A percentile compares a stretch with the other conserved stretches of the same genome.
phyloP scores from a whole-genome alignment of 805 yeast species.

The Wilhelminamyces savonicus region DNA sequence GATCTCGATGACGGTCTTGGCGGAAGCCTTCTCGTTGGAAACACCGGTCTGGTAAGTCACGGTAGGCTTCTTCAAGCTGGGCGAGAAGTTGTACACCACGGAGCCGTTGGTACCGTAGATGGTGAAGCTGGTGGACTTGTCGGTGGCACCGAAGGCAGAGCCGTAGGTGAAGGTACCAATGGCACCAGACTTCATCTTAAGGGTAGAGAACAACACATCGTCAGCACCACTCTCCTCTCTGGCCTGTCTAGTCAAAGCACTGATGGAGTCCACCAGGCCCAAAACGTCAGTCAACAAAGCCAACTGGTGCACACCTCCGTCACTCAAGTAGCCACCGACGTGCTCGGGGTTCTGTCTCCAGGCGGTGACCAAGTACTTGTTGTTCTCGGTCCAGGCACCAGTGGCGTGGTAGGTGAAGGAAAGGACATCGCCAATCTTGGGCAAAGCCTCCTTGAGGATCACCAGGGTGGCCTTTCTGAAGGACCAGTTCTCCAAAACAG shows the following conservation, averaged over 20 bases:
- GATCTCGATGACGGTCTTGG: slow-evolving; percentile 32
- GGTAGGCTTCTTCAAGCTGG: slow-evolving; percentile 32
- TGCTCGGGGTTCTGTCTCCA: slow-evolving; percentile 94
- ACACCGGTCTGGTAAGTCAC: slow-evolving; percentile 29
- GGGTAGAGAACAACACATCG: slow-evolving; percentile 71
- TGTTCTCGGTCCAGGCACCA: slow-evolving; percentile 58
- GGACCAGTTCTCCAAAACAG: slow-evolving; percentile 83
- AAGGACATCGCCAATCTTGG: slow-evolving; percentile 66
- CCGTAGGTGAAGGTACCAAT: slow-evolving; percentile 87
- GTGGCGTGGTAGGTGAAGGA: slow-evolving; percentile 71
- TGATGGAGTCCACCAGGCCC: slow-evolving; percentile 65
- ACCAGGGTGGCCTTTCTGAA: slow-evolving; percentile 54
- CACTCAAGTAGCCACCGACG: slow-evolving; percentile 86
- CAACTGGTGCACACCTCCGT: slow-evolving; percentile 95
- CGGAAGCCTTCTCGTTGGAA: slow-evolving; percentile 44
- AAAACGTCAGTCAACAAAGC: slow-evolving; percentile 78
- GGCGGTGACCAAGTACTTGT: slow-evolving; percentile 59
- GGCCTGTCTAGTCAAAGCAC: slow-evolving; percentile 74
- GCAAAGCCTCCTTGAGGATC: slow-evolving; percentile 48
- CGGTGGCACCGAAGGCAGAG: slow-evolving; percentile 79
- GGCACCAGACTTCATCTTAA: slow-evolving; percentile 52
- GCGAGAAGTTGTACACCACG: slow-evolving; percentile 58
- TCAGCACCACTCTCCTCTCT: slow-evolving; percentile 74
- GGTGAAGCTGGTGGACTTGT: slow-evolving; percentile 57
- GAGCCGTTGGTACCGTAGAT: slow-evolving; percentile 81